phyloP scores from a whole-genome alignment of 2,329 filamentous ascomycete species.

The Sclerotinia spermophila region DNA sequence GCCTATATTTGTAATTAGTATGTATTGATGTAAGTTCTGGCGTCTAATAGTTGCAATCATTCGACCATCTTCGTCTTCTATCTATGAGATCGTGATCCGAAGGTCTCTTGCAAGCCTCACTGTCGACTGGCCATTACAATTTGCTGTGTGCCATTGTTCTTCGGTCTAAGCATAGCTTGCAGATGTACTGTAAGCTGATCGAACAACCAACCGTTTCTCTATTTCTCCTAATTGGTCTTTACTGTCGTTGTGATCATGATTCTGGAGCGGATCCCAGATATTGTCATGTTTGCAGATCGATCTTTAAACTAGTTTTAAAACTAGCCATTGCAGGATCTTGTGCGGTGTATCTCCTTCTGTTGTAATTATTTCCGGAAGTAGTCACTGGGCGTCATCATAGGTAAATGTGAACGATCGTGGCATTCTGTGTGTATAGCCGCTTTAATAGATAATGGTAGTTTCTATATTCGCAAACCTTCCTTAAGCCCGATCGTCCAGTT shows the following conservation, averaged over 20 bases:
- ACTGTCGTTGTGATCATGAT: not conserved
- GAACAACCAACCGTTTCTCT: too few species aligned
- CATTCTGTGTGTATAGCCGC: not conserved
- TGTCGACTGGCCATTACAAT: not conserved
- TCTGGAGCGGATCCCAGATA: too few species aligned
- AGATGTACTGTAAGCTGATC: not conserved
- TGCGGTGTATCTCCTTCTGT: not conserved
- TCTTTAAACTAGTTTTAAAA: not conserved
- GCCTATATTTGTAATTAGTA: not conserved
- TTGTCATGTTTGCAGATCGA: not conserved
- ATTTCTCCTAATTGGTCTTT: not conserved
- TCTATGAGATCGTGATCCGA: not conserved
- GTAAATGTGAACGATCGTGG: not conserved
- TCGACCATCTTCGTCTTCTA: not conserved
- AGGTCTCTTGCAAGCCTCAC: not conserved
- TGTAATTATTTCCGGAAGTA: not conserved
- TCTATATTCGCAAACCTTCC: not conserved
- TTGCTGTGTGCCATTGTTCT: not conserved
- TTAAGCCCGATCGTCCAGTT: not conserved
- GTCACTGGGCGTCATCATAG: not conserved
- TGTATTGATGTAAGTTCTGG: not conserved
- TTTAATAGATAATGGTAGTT: not conserved
- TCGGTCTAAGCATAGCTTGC: not conserved
- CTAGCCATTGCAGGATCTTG: not conserved
- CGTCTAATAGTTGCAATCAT: not conserved